These are phyloP conservation scores for Papiliotrema laurentii DNA, from an alignment of 1,284 basidiomycete species.

Conservation along the genomic window DNA sequence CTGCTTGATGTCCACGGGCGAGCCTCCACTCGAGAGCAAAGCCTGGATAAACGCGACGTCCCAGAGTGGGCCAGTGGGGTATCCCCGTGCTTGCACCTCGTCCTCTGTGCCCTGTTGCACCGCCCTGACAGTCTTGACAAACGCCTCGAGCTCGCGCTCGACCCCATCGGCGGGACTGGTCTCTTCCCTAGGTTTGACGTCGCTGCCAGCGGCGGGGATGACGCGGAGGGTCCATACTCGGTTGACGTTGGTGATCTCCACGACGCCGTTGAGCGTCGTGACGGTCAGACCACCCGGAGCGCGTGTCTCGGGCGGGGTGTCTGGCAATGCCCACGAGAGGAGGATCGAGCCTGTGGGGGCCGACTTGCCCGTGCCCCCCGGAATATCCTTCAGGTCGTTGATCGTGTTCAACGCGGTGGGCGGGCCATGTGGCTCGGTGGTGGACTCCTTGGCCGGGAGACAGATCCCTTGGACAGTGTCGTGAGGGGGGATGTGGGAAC, in stretches of 20 bases:
- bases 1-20: neutral
- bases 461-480: slow-evolving; percentile 61
- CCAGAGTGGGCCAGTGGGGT: slow-evolving; percentile 53
- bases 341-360: slow-evolving; percentile 33
- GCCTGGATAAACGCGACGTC: slow-evolving; percentile 66
- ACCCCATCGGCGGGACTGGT: slow-evolving; percentile 57
- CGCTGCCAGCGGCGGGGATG: slow-evolving; percentile 47
- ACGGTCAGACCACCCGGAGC: slow-evolving; percentile 26
- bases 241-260: slow-evolving; percentile 56
- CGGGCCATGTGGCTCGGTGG: slow-evolving; percentile 56
- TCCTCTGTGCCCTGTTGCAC: slow-evolving; percentile 8
- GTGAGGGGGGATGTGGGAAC: slow-evolving; percentile 67
- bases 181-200: slow-evolving; percentile 50
- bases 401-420: slow-evolving; percentile 15
- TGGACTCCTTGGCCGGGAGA: slow-evolving; percentile 54
- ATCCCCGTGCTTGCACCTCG: neutral
- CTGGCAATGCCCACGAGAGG: slow-evolving; percentile 34
- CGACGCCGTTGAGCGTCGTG: slow-evolving; percentile 40
- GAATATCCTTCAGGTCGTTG: slow-evolving; percentile 17
- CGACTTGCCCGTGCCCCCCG: slow-evolving; percentile 28
- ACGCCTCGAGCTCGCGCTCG: slow-evolving; percentile 58
- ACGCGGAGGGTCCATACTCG: slow-evolving; percentile 52
- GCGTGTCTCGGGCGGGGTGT: slow-evolving; percentile 17
- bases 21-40: slow-evolving; percentile 66
- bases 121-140: slow-evolving; percentile 57